A percentile compares a stretch with the other conserved stretches of the same genome.
Evolutionary conservation across 441 rosid genomes (phyloP).

Genomic region (Gossypium gossypioides): DNA sequence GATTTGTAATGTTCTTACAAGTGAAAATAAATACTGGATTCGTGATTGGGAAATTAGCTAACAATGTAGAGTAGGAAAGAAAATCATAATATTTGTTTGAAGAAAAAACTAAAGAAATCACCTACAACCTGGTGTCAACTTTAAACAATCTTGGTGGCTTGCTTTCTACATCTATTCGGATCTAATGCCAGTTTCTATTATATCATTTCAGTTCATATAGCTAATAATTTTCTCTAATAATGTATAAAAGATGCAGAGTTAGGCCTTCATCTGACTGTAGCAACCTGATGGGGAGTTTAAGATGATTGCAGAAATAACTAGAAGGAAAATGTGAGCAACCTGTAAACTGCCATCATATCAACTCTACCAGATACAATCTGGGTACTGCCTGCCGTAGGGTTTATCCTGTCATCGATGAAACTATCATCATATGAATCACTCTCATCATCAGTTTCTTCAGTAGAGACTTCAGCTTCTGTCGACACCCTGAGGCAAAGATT

Average conservation of each 20-base stretch:
- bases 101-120: neutral
- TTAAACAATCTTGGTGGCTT: neutral
- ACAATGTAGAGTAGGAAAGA: neutral
- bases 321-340: constrained; percentile 27
- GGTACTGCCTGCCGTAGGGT: constrained; percentile 46
- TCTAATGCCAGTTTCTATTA: neutral
- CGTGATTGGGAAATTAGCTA: neutral
- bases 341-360: constrained; percentile 89
- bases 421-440: constrained; percentile 55
- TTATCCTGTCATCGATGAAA: constrained; percentile 74
- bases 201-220: neutral
- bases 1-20: neutral
- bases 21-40: neutral
- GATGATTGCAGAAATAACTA: neutral
- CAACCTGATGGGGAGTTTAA: neutral
- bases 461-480: constrained; percentile 58
- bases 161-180: neutral
- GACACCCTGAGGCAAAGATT: constrained; percentile 49
- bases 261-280: neutral
- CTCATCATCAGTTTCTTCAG: constrained; percentile 52
- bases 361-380: constrained; percentile 47
- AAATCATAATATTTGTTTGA: neutral
- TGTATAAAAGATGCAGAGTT: neutral
- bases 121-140: neutral
- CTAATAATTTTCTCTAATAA: neutral